Percentiles rank a stretch among this genome's conserved stretches.
phyloP scores from a whole-genome alignment of 208 protist genomes.

The Herpetomonas tarakana region DNA sequence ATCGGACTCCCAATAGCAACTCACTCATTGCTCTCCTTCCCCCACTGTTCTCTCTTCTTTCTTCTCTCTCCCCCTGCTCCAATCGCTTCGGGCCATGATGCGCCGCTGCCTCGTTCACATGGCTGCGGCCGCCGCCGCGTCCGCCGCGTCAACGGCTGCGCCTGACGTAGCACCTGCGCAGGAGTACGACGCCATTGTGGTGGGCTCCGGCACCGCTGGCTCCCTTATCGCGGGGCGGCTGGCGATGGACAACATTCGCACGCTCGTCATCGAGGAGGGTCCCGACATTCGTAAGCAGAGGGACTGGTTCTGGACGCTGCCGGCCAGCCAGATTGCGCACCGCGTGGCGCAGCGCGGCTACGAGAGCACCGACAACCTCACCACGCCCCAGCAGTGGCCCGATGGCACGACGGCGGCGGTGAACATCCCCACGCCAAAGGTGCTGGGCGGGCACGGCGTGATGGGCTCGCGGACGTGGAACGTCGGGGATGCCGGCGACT shows the following conservation, averaged over 20 bases:
- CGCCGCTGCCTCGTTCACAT: slow-evolving; percentile 18
- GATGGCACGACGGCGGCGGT: slow-evolving; percentile 30
- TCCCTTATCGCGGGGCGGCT: slow-evolving; percentile 72
- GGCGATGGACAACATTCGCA: slow-evolving; percentile 65
- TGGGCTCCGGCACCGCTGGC: slow-evolving; percentile 63
- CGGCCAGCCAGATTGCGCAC: slow-evolving; percentile 51
- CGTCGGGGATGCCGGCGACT: slow-evolving; percentile 63
- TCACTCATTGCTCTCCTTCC: too few species aligned
- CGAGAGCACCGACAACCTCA: slow-evolving; percentile 44
- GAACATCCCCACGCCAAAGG: slow-evolving; percentile 60
- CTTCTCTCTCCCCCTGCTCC: neutral
- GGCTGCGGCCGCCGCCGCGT: slow-evolving; percentile 9
- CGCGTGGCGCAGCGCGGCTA: slow-evolving; percentile 55
- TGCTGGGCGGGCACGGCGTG: slow-evolving; percentile 74
- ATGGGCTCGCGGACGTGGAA: slow-evolving; percentile 81
- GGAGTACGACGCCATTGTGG: slow-evolving; percentile 61
- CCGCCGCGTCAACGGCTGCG: neutral
- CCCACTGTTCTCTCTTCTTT: slow-evolving; percentile 10
- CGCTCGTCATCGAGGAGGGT: slow-evolving; percentile 67
- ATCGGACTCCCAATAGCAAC: too few species aligned
- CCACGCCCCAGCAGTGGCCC: slow-evolving; percentile 46
- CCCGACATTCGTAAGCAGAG: slow-evolving; percentile 51
- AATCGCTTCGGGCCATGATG: slow-evolving; percentile 11
- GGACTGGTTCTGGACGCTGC: slow-evolving; percentile 59
- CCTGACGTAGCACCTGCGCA: slow-evolving; percentile 2